Base-by-base conservation (phyloP, 257 asterid species). In the Avicennia marina region DNA sequence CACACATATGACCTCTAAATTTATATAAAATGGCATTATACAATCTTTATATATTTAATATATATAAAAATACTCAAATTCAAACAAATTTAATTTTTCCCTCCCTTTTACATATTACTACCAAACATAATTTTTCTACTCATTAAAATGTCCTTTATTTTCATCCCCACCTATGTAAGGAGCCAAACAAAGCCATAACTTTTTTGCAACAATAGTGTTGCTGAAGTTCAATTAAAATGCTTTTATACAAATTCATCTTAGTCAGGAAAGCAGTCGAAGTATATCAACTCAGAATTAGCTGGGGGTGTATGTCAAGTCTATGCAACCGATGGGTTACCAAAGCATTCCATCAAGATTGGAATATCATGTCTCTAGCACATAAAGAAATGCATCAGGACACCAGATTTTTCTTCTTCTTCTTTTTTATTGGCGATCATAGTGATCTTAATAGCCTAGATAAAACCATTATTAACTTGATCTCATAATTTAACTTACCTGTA, bases 401-500 rank as follows among this genome's bases (percentile, higher is more conserved):
- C 72, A 41, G 58, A 11, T 40, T 46, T 19, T 17, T 44, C 18
- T 13, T 10, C 22, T 25, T 11, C 38, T 22, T 38, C 7, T 7
- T 16, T 43, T 25, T 34, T 4, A 51, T 53, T 38, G 34, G 59
- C 11, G 27, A 44, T 38, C 7, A 24, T 13, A 24, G 26, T 55
- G 38, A 48, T 39, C 45, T 33, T 4, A 52, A 42, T 25, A 55
- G 33, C 71, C 54, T 11, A 21, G 36, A 26, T 31, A 13, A 25
- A 19, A 53, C n/a, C n/a, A n/a, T n/a, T 29, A 11, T 19, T 32
- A 41, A 22, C 51, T 12, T 13, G 53, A 64, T 47, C 33, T 3
- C n/a, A 22, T 31, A 24, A 45, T 16, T 26, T 17, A 19, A 39
- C 74, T 60, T 61, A 91, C 98, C 95, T 57, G 98, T 54, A 46